Evolutionary conservation across 805 yeast genomes (phyloP).

Genomic region (Lipomyces sp.): DNA sequence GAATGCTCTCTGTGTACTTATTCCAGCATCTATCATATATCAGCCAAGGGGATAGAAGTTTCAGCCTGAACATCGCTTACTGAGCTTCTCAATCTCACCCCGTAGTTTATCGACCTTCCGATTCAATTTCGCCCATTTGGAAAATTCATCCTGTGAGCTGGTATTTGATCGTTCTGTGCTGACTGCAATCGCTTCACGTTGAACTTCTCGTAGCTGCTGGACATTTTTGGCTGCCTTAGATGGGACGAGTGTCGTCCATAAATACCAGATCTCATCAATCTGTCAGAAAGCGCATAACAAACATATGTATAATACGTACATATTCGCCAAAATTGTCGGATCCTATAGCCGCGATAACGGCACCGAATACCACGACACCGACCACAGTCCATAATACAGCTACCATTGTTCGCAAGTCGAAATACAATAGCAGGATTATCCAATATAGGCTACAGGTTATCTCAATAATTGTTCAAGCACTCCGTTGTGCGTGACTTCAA

Average conservation of each 20-base stretch:
- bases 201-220: slow-evolving; percentile 44
- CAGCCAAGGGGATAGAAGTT: neutral
- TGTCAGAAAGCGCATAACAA: neutral
- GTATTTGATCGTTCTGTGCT: slow-evolving; percentile 61
- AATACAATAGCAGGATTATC: neutral
- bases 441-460: neutral
- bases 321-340: slow-evolving; percentile 41
- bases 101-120: slow-evolving; percentile 66
- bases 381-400: slow-evolving; percentile 42
- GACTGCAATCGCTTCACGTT: slow-evolving; percentile 54
- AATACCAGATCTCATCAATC: slow-evolving; percentile 36
- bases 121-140: slow-evolving; percentile 92
- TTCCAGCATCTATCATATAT: slow-evolving; percentile 8
- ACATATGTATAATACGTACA: slow-evolving; percentile 29
- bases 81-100: slow-evolving; percentile 54
- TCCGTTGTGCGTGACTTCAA: neutral
- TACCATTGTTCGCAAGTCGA: slow-evolving; percentile 16
- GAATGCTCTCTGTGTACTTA: slow-evolving; percentile 24
- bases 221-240: slow-evolving; percentile 38
- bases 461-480: neutral
- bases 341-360: slow-evolving; percentile 49
- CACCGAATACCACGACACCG: slow-evolving; percentile 48
- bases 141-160: slow-evolving; percentile 92
- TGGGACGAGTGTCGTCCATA: slow-evolving; percentile 25
- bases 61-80: slow-evolving; percentile 22